Conservation (phyloP, 2,329 filamentous ascomycete species). For the Emericellopsis cladophorae region DNA sequence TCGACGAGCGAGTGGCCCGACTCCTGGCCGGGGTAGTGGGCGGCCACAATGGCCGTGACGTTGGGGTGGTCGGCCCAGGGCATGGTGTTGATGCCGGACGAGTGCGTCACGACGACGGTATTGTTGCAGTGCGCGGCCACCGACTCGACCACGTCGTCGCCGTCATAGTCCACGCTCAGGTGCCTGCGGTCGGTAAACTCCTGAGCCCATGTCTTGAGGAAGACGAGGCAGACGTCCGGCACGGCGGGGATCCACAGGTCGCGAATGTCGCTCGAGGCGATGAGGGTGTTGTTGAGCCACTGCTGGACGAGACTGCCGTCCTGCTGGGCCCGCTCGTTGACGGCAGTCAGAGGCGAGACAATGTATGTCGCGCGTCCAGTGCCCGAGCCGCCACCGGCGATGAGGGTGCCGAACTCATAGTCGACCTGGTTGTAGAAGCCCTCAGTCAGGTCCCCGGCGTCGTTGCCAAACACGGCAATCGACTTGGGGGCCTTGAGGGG, state of each 20-base stretch:
- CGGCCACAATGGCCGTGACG: constrained; percentile 55
- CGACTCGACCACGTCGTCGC: constrained; percentile 47
- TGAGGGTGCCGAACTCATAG: constrained; percentile 46
- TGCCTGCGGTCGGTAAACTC: constrained; percentile 47
- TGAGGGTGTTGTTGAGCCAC: constrained; percentile 32
- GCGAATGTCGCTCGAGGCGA: constrained; percentile 21
- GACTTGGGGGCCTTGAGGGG: constrained; percentile 45
- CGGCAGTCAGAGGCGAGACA: constrained; percentile 22
- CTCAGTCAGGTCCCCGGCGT: constrained; percentile 38
- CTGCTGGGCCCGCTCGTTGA: constrained; percentile 30
- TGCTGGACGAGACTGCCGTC: constrained; percentile 32
- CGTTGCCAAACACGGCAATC: constrained; percentile 42
- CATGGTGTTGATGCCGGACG: constrained; percentile 55
- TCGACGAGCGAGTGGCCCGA: constrained; percentile 54
- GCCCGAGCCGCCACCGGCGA: constrained; percentile 42
- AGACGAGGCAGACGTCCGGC: constrained; percentile 55
- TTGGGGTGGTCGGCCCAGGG: constrained; percentile 54
- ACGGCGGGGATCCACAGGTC: constrained; percentile 31
- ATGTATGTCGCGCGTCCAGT: constrained; percentile 24
- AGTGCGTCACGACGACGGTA: constrained; percentile 57
- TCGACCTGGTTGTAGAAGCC: constrained; percentile 53
- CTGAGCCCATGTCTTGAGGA: constrained; percentile 53
- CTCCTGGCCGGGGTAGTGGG: constrained; percentile 61
- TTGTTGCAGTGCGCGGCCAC: constrained; percentile 49
- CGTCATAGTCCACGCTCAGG: constrained; percentile 42